phyloP scores from a whole-genome alignment of 495 filamentous ascomycete genomes.

The Penicillium mononematosum region DNA sequence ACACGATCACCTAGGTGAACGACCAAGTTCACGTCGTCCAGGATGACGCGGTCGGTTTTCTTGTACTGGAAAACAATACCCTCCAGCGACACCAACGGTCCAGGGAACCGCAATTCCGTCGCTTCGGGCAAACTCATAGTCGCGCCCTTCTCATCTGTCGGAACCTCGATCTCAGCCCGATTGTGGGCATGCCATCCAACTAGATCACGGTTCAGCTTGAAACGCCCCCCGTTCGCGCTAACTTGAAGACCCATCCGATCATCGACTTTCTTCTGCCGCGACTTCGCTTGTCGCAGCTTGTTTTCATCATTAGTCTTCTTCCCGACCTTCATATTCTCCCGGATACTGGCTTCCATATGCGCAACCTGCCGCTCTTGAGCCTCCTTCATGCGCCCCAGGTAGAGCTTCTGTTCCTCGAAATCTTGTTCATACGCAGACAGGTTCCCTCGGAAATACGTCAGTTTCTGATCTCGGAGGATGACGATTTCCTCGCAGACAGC shows the following conservation, averaged over 20 bases:
- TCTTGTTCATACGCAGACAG: constrained; percentile 66
- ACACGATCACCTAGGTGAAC: constrained; percentile 68
- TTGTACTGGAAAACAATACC: constrained; percentile 60
- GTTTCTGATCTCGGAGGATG: constrained; percentile 63
- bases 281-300: constrained; percentile 74
- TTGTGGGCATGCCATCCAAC: constrained; percentile 54
- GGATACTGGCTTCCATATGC: constrained; percentile 73
- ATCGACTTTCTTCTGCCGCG: constrained; percentile 76
- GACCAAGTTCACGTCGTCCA: constrained; percentile 61
- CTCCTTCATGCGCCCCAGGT: constrained; percentile 72
- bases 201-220: constrained; percentile 76
- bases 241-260: constrained; percentile 74
- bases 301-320: constrained; percentile 75
- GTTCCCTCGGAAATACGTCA: constrained; percentile 66
- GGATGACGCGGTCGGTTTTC: constrained; percentile 32
- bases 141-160: constrained; percentile 60
- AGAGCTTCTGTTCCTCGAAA: constrained; percentile 60
- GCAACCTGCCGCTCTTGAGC: constrained; percentile 72
- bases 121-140: constrained; percentile 58
- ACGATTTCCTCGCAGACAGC: constrained; percentile 73
- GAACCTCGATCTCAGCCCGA: constrained; percentile 68
- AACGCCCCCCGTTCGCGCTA: constrained; percentile 64
- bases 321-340: constrained; percentile 64
- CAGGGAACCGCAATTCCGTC: constrained; percentile 69
- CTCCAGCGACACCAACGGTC: constrained; percentile 67